Evolutionary conservation across 768 basidiomycete species (phyloP).

Genomic region (Pleurotus djamor): DNA sequence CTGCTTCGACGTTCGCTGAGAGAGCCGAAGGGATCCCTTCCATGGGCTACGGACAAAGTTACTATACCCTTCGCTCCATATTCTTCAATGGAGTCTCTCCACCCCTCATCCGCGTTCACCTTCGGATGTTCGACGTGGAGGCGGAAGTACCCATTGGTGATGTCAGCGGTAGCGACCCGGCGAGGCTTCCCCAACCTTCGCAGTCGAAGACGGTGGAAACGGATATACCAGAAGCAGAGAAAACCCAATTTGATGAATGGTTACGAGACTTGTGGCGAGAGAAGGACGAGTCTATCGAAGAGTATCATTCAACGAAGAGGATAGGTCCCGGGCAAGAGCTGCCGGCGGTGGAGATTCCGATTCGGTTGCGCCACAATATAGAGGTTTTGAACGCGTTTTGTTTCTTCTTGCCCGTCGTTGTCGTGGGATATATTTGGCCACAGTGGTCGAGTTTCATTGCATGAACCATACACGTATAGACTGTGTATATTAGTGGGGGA

Average conservation of each 20-base stretch:
- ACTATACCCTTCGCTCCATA: constrained; percentile 88
- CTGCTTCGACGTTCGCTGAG: constrained; percentile 8
- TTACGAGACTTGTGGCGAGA: constrained; percentile 76
- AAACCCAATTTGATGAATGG: constrained; percentile 78
- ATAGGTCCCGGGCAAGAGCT: constrained; percentile 28
- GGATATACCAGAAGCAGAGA: constrained; percentile 58
- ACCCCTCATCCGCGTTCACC: constrained; percentile 83
- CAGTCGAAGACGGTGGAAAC: constrained; percentile 32
- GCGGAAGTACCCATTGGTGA: constrained; percentile 70
- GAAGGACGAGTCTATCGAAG: constrained; percentile 80
- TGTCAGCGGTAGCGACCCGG: constrained; percentile 34
- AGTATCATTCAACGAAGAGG: constrained; percentile 52
- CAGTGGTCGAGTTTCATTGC: constrained; percentile 15
- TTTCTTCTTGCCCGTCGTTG: constrained; percentile 60
- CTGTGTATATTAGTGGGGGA: constrained; percentile 2
- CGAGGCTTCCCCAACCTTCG: constrained; percentile 21
- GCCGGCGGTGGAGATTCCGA: constrained; percentile 49
- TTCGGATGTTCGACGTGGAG: constrained; percentile 74
- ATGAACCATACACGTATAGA: background rate
- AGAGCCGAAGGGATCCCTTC: constrained; percentile 63
- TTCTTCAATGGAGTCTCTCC: constrained; percentile 82
- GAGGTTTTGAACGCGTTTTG: constrained; percentile 70
- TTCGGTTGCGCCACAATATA: constrained; percentile 48
- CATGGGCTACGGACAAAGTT: constrained; percentile 80
- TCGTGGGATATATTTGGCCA: constrained; percentile 44